These are phyloP conservation scores for Gossypium aridum DNA, from an alignment of 441 rosid species.

Conservation along the genomic window DNA sequence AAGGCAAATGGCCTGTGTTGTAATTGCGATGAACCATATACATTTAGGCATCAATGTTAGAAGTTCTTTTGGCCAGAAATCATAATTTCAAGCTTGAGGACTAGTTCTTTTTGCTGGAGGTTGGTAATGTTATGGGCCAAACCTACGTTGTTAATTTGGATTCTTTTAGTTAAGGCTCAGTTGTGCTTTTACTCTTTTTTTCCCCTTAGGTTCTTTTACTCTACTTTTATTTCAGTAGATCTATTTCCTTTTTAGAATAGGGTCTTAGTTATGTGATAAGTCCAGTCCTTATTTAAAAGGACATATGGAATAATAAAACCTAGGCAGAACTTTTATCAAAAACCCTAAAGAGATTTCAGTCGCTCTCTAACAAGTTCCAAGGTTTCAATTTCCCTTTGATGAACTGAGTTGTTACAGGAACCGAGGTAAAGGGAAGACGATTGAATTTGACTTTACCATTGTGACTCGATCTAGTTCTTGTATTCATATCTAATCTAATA, in stretches of 20 bases:
- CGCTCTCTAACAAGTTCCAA: background rate
- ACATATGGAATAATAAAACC: background rate
- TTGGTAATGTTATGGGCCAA: background rate
- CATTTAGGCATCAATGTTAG: too few species aligned
- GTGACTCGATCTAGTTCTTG: background rate
- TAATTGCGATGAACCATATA: too few species aligned
- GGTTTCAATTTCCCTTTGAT: background rate
- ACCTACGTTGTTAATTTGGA: background rate
- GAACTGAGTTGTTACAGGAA: background rate
- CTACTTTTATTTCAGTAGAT: background rate
- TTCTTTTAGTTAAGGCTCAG: background rate
- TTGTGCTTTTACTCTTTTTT: too few species aligned
- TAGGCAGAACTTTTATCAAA: background rate
- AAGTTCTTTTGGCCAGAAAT: background rate
- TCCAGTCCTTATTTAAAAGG: background rate
- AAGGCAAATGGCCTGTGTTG: background rate
- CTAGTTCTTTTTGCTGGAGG: background rate
- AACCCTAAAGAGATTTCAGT: background rate
- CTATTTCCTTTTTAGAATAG: background rate
- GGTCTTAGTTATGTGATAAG: background rate
- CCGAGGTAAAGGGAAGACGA: background rate
- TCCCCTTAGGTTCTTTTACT: background rate
- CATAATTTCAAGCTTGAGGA: background rate
- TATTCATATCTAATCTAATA: background rate
- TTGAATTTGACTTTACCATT: background rate